These are phyloP conservation scores for Colletotrichum sp. DNA, from an alignment of 2,329 filamentous ascomycete genomes.

Conservation along the genomic window DNA sequence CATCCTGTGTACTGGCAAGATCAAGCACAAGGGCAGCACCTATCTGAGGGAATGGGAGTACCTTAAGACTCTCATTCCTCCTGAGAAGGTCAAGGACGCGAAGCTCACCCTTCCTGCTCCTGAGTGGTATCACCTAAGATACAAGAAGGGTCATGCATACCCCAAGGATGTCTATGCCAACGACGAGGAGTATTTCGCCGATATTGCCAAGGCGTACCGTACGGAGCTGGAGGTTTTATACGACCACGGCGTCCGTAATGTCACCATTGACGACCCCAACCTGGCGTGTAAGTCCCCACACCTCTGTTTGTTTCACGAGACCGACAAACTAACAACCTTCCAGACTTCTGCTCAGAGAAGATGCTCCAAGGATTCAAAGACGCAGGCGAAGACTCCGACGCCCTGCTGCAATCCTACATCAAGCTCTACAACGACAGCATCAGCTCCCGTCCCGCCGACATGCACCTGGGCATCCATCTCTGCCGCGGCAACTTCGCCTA, in stretches of 20 bases:
- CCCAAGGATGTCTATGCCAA: constrained; percentile 59
- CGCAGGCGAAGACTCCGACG: constrained; percentile 38
- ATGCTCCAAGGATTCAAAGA: constrained; percentile 22
- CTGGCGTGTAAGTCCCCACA: constrained; percentile 53
- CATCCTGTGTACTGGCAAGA: constrained; percentile 51
- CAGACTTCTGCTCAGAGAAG: constrained; percentile 70
- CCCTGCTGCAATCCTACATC: constrained; percentile 73
- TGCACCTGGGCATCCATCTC: constrained; percentile 76
- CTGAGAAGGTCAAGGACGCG: constrained; percentile 66
- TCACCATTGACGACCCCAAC: constrained; percentile 69
- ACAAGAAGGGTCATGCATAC: constrained; percentile 62
- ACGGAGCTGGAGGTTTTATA: constrained; percentile 60
- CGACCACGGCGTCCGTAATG: constrained; percentile 58
- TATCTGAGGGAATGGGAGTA: constrained; percentile 48
- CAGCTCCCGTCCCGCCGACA: constrained; percentile 62
- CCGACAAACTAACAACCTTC: too few species aligned
- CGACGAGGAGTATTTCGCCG: constrained; percentile 62
- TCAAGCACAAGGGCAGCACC: constrained; percentile 49
- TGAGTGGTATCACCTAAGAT: constrained; percentile 68
- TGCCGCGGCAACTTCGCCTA: constrained; percentile 68
- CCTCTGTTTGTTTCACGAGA: too few species aligned
- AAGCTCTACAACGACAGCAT: constrained; percentile 77
- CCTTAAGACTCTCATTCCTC: constrained; percentile 53
- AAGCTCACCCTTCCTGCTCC: constrained; percentile 69
- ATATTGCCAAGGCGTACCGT: constrained; percentile 61